Evolutionary conservation across 2,329 filamentous ascomycete genomes (phyloP).

Genomic region (Colletotrichum sp.): DNA sequence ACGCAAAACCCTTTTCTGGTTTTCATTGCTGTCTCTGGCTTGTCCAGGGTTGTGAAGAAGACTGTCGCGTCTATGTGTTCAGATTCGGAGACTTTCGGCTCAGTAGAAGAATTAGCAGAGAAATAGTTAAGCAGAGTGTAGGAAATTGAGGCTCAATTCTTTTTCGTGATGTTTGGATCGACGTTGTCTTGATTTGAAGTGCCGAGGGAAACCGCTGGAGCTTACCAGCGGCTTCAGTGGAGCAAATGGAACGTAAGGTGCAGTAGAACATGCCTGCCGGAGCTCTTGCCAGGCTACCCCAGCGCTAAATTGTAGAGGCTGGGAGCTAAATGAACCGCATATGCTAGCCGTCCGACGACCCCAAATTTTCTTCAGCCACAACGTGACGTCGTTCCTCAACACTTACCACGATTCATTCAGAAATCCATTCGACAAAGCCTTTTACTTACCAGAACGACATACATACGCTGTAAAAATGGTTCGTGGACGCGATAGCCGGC

Average conservation of each 20-base stretch:
- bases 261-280: background rate
- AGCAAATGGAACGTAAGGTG: background rate
- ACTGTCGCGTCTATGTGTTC: background rate
- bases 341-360: background rate
- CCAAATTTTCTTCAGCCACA: slow-evolving; percentile 12
- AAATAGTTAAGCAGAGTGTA: background rate
- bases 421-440: background rate
- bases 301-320: slow-evolving; percentile 6
- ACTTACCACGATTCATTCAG: background rate
- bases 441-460: background rate
- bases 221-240: background rate
- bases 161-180: background rate
- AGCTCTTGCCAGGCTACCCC: background rate
- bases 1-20: background rate
- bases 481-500: slow-evolving; percentile 52
- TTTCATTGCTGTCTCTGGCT: slow-evolving; percentile 13
- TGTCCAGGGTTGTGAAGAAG: slow-evolving; percentile 9
- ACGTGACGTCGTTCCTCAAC: slow-evolving; percentile 1
- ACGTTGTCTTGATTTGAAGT: background rate
- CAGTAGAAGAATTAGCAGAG: background rate
- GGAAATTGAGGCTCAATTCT: background rate
- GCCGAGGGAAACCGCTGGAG: background rate
- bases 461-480: background rate
- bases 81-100: too few relatives aligned
- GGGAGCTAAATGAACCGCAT: background rate